Conservation (phyloP, 2,329 filamentous ascomycete genomes). For the Mariannaea elegans region DNA sequence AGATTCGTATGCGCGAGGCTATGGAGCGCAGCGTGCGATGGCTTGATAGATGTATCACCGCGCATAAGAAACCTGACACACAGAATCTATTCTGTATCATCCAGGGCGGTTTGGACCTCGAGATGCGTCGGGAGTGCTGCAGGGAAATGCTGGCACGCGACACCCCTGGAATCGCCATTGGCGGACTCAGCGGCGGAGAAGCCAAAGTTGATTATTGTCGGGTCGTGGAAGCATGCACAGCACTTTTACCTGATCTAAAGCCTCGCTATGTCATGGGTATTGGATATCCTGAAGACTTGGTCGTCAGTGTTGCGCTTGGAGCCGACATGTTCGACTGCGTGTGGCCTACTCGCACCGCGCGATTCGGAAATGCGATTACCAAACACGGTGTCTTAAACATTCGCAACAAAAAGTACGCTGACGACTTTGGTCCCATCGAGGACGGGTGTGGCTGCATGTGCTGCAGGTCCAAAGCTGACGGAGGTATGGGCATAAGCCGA, state of each 20-base stretch:
- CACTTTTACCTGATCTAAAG: slow-evolving; percentile 85
- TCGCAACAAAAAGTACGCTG: slow-evolving; percentile 76
- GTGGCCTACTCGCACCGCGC: slow-evolving; percentile 95
- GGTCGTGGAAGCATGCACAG: slow-evolving; percentile 88
- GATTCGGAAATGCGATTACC: slow-evolving; percentile 95
- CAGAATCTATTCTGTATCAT: slow-evolving; percentile 99
- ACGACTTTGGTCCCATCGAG: slow-evolving; percentile 86
- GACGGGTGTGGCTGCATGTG: slow-evolving; percentile 82
- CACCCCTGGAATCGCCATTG: slow-evolving; percentile 96
- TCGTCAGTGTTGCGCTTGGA: slow-evolving; percentile 91
- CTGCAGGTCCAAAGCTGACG: slow-evolving; percentile 73
- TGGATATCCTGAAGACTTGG: slow-evolving; percentile 93
- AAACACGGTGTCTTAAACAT: slow-evolving; percentile 84
- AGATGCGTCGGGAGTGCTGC: slow-evolving; percentile 85
- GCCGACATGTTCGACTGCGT: slow-evolving; percentile 99
- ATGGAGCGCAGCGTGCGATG: slow-evolving; percentile 95
- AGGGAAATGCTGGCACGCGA: slow-evolving; percentile 86
- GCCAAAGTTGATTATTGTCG: slow-evolving; percentile 92
- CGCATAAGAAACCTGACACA: slow-evolving; percentile 81
- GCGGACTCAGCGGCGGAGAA: slow-evolving; percentile 92
- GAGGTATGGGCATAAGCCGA: slow-evolving; percentile 81
- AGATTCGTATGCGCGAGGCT: slow-evolving; percentile 86
- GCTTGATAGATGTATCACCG: slow-evolving; percentile 93
- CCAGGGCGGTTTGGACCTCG: slow-evolving; percentile 90
- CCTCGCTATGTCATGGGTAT: slow-evolving; percentile 99